Conservation (phyloP, 1,139 yeast genomes). For the Lodderomyces beijingensis region DNA sequence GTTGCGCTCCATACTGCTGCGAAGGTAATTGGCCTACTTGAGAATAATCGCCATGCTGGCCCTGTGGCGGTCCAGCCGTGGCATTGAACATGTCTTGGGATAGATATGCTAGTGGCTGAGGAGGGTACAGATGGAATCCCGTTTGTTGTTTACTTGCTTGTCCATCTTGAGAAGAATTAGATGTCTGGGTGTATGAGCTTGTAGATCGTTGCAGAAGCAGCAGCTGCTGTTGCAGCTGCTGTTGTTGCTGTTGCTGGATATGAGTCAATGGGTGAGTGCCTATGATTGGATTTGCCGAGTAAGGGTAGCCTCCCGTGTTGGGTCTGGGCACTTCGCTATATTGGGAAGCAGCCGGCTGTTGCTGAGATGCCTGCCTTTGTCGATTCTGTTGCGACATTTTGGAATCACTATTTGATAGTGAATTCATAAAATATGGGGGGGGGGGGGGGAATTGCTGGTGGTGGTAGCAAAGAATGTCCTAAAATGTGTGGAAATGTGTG, state of each 20-base stretch:
- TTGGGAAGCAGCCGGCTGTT: slow-evolving; percentile 1
- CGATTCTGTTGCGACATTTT: slow-evolving; percentile 1
- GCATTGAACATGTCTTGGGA: slow-evolving; percentile 9
- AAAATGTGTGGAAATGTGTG: too few species aligned
- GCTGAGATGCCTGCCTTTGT: background rate
- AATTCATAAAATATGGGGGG: background rate
- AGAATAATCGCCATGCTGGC: slow-evolving; percentile 1
- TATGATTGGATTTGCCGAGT: background rate
- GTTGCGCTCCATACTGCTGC: background rate
- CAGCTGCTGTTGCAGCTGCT: slow-evolving; percentile 1
- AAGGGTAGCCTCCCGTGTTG: background rate
- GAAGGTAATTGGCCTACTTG: background rate
- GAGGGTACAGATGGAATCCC: slow-evolving; percentile 11
- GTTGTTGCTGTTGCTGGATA: slow-evolving; percentile 1
- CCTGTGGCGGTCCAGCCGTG: slow-evolving; percentile 7
- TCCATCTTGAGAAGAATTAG: background rate
- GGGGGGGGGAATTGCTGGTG: too few species aligned
- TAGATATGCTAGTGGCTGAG: slow-evolving; percentile 10
- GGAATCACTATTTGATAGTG: slow-evolving; percentile 1
- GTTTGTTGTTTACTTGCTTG: slow-evolving; percentile 5
- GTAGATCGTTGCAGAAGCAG: slow-evolving; percentile 1
- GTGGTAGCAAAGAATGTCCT: too few species aligned
- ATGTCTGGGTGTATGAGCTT: background rate
- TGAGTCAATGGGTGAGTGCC: background rate
- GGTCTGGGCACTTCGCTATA: slow-evolving; percentile 2